These are phyloP conservation scores for Pythium brassicae DNA, from an alignment of 352 stramenopile genomes.

Conservation along the genomic window DNA sequence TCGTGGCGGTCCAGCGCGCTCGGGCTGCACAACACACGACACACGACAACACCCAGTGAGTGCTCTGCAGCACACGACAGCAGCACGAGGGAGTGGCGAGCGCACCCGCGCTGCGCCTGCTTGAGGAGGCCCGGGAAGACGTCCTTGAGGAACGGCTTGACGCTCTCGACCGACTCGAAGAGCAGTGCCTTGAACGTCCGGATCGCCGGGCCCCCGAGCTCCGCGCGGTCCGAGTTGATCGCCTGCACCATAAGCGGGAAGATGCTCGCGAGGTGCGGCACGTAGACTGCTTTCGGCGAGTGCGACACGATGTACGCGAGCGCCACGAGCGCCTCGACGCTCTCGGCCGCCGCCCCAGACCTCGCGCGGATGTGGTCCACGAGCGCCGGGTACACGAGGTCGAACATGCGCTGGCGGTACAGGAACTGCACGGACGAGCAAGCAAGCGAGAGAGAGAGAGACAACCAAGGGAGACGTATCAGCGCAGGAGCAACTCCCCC, in stretches of 20 bases:
- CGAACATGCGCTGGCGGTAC: slow-evolving; percentile 77
- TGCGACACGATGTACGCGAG: slow-evolving; percentile 79
- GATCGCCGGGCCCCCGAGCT: slow-evolving; percentile 75
- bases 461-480: too few relatives aligned
- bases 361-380: slow-evolving; percentile 58
- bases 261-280: slow-evolving; percentile 70
- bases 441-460: neutral
- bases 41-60: neutral
- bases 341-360: slow-evolving; percentile 22
- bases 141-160: slow-evolving; percentile 82
- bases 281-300: slow-evolving; percentile 75
- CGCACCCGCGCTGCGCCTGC: slow-evolving; percentile 75
- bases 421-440: slow-evolving; percentile 41
- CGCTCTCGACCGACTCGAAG: slow-evolving; percentile 70
- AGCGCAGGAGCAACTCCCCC: too few relatives aligned
- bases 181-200: slow-evolving; percentile 74
- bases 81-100: neutral
- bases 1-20: slow-evolving; percentile 64
- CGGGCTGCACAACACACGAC: slow-evolving; percentile 21
- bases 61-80: neutral
- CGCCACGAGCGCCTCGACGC: slow-evolving; percentile 65
- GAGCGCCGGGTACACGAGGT: slow-evolving; percentile 67
- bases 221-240: slow-evolving; percentile 67
- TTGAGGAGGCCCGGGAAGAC: slow-evolving; percentile 81
- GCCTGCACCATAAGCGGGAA: slow-evolving; percentile 82